Conservation (phyloP, 306 rosid genomes). For the Abrus pulchellus region DNA sequence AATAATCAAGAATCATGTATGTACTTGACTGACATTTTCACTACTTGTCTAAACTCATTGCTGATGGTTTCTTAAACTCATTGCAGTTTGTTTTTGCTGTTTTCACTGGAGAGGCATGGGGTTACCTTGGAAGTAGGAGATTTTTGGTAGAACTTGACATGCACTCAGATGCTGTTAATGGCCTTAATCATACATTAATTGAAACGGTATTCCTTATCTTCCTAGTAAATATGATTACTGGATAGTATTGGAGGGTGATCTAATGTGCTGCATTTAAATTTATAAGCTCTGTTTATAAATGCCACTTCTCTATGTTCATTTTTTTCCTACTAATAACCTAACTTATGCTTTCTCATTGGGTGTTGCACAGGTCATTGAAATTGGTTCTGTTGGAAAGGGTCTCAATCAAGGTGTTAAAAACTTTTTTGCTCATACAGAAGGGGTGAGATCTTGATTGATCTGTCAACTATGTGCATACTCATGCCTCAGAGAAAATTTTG, state of each 20-base stretch:
- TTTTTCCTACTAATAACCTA: constrained; percentile 41
- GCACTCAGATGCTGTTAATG: constrained; percentile 85
- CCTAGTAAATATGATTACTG: constrained; percentile 34
- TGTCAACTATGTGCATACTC: constrained; percentile 19
- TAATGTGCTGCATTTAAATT: constrained; percentile 20
- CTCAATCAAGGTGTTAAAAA: constrained; percentile 63
- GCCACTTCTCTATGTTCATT: constrained; percentile 16
- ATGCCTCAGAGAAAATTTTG: constrained; percentile 22
- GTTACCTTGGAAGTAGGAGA: constrained; percentile 97
- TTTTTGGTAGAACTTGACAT: constrained; percentile 86
- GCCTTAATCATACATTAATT: constrained; percentile 73
- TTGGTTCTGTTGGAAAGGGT: constrained; percentile 91
- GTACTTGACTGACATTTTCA: constrained; percentile 9
- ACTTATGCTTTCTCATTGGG: constrained; percentile 35
- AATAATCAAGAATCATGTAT: constrained; percentile 29
- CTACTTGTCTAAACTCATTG: constrained; percentile 36
- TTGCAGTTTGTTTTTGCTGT: constrained; percentile 89
- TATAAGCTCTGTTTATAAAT: constrained; percentile 17
- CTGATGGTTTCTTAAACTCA: constrained; percentile 55
- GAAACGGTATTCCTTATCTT: constrained; percentile 70
- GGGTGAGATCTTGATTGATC: constrained; percentile 67
- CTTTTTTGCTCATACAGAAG: constrained; percentile 74
- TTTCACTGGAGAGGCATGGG: constrained; percentile 96
- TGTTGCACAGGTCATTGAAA: constrained; percentile 70
- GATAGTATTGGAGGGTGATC: constrained; percentile 38